Percentiles rank a stretch among this genome's conserved stretches.
Evolutionary conservation across 2,329 filamentous ascomycete species (phyloP).

Genomic region (Ophiostoma tasmaniense): DNA sequence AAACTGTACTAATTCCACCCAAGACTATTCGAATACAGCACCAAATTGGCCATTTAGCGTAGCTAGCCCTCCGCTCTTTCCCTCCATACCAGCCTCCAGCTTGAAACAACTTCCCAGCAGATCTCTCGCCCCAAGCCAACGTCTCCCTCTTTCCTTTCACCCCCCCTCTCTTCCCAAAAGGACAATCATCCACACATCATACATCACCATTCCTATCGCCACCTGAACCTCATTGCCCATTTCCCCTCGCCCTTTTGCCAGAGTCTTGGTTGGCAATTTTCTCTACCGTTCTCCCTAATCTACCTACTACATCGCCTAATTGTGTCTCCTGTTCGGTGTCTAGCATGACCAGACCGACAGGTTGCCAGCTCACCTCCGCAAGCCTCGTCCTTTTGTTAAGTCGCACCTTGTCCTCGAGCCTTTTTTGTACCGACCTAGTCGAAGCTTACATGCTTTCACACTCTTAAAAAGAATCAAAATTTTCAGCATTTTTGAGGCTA

Average conservation of each 20-base stretch:
- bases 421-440: background rate
- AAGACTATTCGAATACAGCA: background rate
- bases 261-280: background rate
- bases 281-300: background rate
- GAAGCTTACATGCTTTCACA: background rate
- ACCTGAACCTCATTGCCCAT: background rate
- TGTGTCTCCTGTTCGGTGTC: background rate
- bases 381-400: background rate
- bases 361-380: background rate
- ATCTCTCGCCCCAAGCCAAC: constrained; percentile 5
- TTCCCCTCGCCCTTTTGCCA: background rate
- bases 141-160: constrained; percentile 1
- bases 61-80: constrained; percentile 1
- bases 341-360: constrained; percentile 14
- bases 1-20: background rate
- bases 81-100: background rate
- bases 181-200: constrained; percentile 5
- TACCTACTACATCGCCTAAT: background rate
- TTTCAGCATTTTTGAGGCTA: background rate
- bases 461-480: background rate
- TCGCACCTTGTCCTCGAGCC: background rate
- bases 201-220: constrained; percentile 5
- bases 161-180: background rate
- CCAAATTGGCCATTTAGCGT: background rate
- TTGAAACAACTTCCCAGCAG: background rate